Evolutionary conservation across 768 basidiomycete genomes (phyloP).

Genomic region (Melanogaster broomeanus): DNA sequence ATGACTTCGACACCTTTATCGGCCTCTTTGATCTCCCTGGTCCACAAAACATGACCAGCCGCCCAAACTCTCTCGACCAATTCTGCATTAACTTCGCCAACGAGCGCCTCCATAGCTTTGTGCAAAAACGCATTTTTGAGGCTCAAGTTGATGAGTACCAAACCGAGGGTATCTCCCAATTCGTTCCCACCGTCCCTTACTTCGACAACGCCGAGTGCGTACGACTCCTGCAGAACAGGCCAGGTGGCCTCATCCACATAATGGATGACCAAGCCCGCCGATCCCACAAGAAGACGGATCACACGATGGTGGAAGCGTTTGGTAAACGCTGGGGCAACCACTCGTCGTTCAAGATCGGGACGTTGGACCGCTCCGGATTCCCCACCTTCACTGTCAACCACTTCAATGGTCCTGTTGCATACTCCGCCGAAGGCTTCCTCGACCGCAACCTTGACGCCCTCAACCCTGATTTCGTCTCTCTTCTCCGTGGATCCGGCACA

Average conservation of each 20-base stretch:
- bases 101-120: conserved; percentile 85
- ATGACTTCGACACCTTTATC: conserved; percentile 91
- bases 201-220: conserved; percentile 93
- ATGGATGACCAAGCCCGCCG: conserved; percentile 95
- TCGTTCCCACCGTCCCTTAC: conserved; percentile 72
- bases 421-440: conserved; percentile 88
- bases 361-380: conserved; percentile 72
- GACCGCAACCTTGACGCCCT: conserved; percentile 87
- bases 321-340: conserved; percentile 95
- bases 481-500: conserved; percentile 65
- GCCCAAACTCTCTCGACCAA: conserved; percentile 92
- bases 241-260: conserved; percentile 93
- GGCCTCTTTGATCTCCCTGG: conserved; percentile 95
- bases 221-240: conserved; percentile 79
- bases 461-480: conserved; percentile 90
- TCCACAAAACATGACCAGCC: conserved; percentile 83
- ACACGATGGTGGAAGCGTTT: conserved; percentile 94
- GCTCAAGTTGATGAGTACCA: conserved; percentile 80
- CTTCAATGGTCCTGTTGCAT: conserved; percentile 88
- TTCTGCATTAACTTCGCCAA: conserved; percentile 97
- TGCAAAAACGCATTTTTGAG: conserved; percentile 80
- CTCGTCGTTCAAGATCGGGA: conserved; percentile 83
- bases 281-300: conserved; percentile 86
- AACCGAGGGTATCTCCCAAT: conserved; percentile 73
- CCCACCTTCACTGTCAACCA: conserved; percentile 92